Base-by-base conservation (phyloP, 1,284 basidiomycete genomes). In the Melampsora larici-populina region DNA sequence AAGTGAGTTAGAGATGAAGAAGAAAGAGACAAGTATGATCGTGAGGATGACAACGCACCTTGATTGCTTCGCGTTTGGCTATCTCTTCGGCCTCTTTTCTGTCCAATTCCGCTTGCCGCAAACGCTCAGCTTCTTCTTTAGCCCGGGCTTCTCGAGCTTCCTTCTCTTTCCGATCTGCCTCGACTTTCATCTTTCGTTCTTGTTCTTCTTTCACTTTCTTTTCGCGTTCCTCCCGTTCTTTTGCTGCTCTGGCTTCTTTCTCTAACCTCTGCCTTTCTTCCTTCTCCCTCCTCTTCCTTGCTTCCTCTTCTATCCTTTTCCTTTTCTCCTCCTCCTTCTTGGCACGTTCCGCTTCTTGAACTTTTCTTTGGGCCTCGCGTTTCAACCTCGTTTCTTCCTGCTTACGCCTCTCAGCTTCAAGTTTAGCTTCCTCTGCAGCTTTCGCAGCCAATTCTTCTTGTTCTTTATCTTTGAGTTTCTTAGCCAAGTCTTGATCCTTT, bases 401-500 rank as follows among this genome's bases (percentile, higher is more conserved):
- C 83, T 88, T 88, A 36, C 89, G 90, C 83, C 89, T 90, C 70
- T 85, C 84, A 29, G 89, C 69, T 83, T 82, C 48, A 79, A 82
- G 60, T 81, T 81, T 51, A 80, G 81, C 66, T 79, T 79, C 79
- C 82, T 83, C 89, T 60, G 88, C 88, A 82, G 93, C 91, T 83
- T 94, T 91, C 26, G 90, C 91, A 60, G 91, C 90, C 83, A 90
- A 88, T 80, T 83, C 70, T 83, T 92, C 91, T 29, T 91, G 91
- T 66, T 91, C 91, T 81, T 89, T 89, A 31, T 88, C 88, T 17
- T 91, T 91, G 74, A 88, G 88, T 84, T 89, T 89, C 29, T 88
- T 88, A 17, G 91, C 91, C 75, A 88, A 88, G 84, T 94, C 93
- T 82, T 93, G 93, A 81, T 97, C 96, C 83, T 95, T 96, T 72